Evolutionary conservation across 2,329 filamentous ascomycete species (phyloP), one percentile per base, ranked within the genome.

Genomic region (Macrophomina tecta): DNA sequence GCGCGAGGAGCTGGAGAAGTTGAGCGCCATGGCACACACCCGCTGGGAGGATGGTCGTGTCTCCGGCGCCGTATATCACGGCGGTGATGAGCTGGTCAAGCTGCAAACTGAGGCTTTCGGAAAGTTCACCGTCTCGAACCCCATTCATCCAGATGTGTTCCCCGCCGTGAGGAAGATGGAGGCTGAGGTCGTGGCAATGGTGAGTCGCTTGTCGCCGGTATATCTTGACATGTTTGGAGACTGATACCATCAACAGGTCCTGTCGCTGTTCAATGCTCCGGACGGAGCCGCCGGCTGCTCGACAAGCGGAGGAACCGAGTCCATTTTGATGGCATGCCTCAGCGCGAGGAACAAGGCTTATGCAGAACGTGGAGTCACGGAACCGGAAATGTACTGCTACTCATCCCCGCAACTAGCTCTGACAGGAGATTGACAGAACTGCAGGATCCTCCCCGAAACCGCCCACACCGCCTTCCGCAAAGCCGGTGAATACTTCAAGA

Each of bases 91-190:
- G 52, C 82, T 99, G 72, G 81, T 95, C 68, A 87, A 90, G 74
- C 83, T 99, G 46, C 95, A 99, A 82, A 91, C 92, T 5, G 92
- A 97, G 77, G 94, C 95, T 0, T 98, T 94, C 84, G 91, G 91
- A 70, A 91, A 91, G 79, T 99, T 99, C 78, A 94, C 93, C 61
- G 95, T 99, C 36, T 87, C 93, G 46, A 99, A 99, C 79, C 95
- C 95, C 3, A 95, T 99, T 72, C 95, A 99, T 78, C 95, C 95
- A 6, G 95, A 99, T 81, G 94, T 99, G 51, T 99, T 99, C 81
- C 95, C 95, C 16, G 95, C 94, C 34, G 94, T 99, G 63, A 86
- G 95, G 74, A 99, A 99, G 87, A 99, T 99, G 95, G 95, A 99
- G 83, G 94, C 95, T 52, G 95, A 99, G 82, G 84, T 99, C 69